Conservation (phyloP, 2,329 filamentous ascomycete species). For the Alternaria hordeiaustralica region DNA sequence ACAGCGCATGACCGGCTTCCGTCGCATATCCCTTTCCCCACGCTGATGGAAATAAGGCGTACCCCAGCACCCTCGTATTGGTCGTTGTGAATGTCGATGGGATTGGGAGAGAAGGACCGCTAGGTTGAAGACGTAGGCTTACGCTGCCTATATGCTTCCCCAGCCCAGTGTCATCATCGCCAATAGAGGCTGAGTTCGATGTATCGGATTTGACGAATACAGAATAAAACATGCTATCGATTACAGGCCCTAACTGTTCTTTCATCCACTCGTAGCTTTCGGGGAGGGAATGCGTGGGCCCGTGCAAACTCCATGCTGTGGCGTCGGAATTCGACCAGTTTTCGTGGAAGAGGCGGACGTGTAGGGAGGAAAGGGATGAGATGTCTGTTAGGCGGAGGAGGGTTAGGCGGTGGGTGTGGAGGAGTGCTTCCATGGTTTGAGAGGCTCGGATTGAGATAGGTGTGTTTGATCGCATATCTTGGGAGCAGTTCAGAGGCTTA, state of each 20-base stretch:
- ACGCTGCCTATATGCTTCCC: slow-evolving; percentile 21
- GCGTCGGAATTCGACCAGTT: slow-evolving; percentile 27
- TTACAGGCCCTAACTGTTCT: slow-evolving; percentile 8
- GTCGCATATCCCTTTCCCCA: slow-evolving; percentile 40
- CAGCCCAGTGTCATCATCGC: not conserved
- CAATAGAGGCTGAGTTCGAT: not conserved
- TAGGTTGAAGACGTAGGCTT: slow-evolving; percentile 12
- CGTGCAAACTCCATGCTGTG: slow-evolving; percentile 38
- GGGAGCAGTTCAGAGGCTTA: not conserved
- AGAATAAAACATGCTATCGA: slow-evolving; percentile 24
- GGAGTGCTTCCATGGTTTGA: not conserved
- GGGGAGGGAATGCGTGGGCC: slow-evolving; percentile 17
- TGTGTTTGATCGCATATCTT: not conserved
- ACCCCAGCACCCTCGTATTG: slow-evolving; percentile 28
- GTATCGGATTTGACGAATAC: slow-evolving; percentile 10
- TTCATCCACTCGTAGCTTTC: slow-evolving; percentile 31
- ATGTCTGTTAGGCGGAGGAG: slow-evolving; percentile 33
- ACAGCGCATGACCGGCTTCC: slow-evolving; percentile 26
- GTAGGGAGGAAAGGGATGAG: slow-evolving; percentile 17
- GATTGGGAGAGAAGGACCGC: slow-evolving; percentile 8
- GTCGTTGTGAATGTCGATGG: not conserved
- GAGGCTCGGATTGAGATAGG: too few relatives aligned
- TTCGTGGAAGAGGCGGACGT: slow-evolving; percentile 38
- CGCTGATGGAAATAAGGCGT: slow-evolving; percentile 24
- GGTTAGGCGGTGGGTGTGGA: slow-evolving; percentile 30